These are phyloP conservation scores for Penicillium egyptiacum DNA, from an alignment of 495 filamentous ascomycete species.

Conservation along the genomic window DNA sequence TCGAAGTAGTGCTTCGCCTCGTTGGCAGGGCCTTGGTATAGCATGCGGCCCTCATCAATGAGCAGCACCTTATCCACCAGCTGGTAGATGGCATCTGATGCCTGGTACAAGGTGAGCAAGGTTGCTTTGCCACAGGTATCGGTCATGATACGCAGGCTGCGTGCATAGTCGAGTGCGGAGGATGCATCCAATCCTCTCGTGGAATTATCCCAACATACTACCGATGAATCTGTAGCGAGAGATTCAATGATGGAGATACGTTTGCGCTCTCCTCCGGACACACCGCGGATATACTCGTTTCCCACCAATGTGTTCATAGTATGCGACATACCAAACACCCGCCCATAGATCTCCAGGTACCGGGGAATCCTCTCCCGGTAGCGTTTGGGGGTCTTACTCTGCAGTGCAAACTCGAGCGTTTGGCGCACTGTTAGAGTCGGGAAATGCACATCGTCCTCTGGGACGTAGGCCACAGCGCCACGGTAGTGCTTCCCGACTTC, in stretches of 20 bases:
- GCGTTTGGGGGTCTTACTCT: constrained; percentile 70
- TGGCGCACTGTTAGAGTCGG: constrained; percentile 81
- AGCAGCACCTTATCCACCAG: constrained; percentile 85
- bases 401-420: constrained; percentile 76
- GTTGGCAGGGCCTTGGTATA: constrained; percentile 71
- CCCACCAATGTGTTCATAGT: constrained; percentile 82
- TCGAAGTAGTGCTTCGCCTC: constrained; percentile 79
- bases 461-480: constrained; percentile 79
- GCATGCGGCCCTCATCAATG: constrained; percentile 73
- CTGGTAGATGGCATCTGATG: constrained; percentile 77
- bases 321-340: constrained; percentile 84
- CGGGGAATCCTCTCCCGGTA: constrained; percentile 69
- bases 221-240: constrained; percentile 70
- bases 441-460: constrained; percentile 80
- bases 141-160: constrained; percentile 75
- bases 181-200: constrained; percentile 80
- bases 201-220: constrained; percentile 81
- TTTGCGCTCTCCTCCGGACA: constrained; percentile 86
- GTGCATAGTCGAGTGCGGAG: constrained; percentile 69
- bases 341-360: constrained; percentile 67
- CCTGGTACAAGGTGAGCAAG: constrained; percentile 79
- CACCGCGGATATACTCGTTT: constrained; percentile 75
- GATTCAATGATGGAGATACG: constrained; percentile 53
- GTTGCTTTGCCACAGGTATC: constrained; percentile 76
- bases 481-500: constrained; percentile 66